These are phyloP conservation scores for Macrolepiota fuliginosa DNA, from an alignment of 768 basidiomycete species.

Conservation along the genomic window DNA sequence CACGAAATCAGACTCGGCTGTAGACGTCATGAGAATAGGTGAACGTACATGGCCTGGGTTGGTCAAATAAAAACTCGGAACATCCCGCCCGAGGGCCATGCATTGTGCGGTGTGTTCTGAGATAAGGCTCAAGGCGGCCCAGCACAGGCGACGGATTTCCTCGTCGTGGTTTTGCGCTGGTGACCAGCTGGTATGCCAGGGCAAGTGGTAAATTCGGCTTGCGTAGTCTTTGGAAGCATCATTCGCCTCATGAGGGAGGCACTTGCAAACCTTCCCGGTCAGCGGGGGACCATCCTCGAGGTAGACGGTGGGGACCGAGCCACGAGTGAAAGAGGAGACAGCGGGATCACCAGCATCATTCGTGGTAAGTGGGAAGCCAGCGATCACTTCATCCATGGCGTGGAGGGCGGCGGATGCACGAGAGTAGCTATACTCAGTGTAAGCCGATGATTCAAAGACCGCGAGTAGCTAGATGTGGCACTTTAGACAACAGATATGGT, in stretches of 20 bases:
- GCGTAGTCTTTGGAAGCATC: conserved; percentile 34
- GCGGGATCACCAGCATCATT: conserved; percentile 56
- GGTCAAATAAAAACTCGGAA: conserved; percentile 56
- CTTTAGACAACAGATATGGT: background rate
- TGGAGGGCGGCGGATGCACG: conserved; percentile 52
- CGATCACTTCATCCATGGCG: conserved; percentile 64
- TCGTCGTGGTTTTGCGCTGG: conserved; percentile 57
- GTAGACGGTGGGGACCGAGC: conserved; percentile 48
- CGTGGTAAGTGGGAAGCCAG: conserved; percentile 49
- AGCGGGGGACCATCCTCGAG: conserved; percentile 22
- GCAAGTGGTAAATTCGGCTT: conserved; percentile 48
- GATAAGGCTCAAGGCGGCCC: conserved; percentile 69
- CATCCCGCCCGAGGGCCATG: conserved; percentile 58
- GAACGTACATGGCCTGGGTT: conserved; percentile 60
- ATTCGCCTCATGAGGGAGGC: conserved; percentile 32
- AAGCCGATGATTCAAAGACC: conserved; percentile 73
- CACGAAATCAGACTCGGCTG: conserved; percentile 1
- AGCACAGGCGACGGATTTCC: conserved; percentile 73
- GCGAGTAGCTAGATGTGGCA: conserved; percentile 57
- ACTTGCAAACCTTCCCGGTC: conserved; percentile 37
- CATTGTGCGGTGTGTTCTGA: conserved; percentile 69
- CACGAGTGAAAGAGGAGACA: conserved; percentile 48
- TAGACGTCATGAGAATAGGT: background rate
- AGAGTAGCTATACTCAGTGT: conserved; percentile 59
- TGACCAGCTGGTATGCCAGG: conserved; percentile 64